Evolutionary conservation across 306 rosid genomes (phyloP), one percentile per base, ranked within the genome.

Genomic region (Notholithocarpus densiflorus): DNA sequence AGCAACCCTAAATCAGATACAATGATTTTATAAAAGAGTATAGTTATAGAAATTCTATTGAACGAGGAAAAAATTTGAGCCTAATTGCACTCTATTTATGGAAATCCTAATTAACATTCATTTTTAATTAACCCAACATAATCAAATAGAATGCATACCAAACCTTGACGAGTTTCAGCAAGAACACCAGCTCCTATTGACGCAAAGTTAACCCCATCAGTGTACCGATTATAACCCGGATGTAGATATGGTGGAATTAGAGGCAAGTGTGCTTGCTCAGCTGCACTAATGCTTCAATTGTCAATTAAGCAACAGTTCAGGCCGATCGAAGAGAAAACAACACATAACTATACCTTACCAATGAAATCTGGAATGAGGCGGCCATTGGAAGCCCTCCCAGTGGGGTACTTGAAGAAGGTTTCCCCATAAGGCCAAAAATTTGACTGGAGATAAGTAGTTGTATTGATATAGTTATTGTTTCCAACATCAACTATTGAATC

Each of bases 401-500:
- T 54, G 21, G 57, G 57, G 20, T 54, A 54, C 21, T 54, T 54
- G 57, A 54, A 54, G 21, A 54, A 54, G 57, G 6, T 17, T 14
- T 54, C 21, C 57, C 57, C 57, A 1, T 54, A 54, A 17, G 57
- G 57, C 19, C 57, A 54, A 54, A 54, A 15, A 14, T 54, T 54
- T 54, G 19, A 17, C 57, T 17, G 57, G n/a, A 13, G 5, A 54
- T 15, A 13, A 52, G 56, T 1, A 13, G 56, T 17, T 17, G 57
- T 54, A 18, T 54, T 54, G 57, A 53, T 55, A 18, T 55, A 55
- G 59, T 15, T 55, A 55, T 55, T 55, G 59, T 0, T 48, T 13
- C 90, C 90, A 5, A 80, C 79, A 77, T 84, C 88, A 61, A 68
- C 77, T 3, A 87, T 12, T 6, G 90, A 84, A 80, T 82, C 90